These are phyloP conservation scores for Saprolegnia parasitica DNA, from an alignment of 352 stramenopile genomes.

Conservation along the genomic window DNA sequence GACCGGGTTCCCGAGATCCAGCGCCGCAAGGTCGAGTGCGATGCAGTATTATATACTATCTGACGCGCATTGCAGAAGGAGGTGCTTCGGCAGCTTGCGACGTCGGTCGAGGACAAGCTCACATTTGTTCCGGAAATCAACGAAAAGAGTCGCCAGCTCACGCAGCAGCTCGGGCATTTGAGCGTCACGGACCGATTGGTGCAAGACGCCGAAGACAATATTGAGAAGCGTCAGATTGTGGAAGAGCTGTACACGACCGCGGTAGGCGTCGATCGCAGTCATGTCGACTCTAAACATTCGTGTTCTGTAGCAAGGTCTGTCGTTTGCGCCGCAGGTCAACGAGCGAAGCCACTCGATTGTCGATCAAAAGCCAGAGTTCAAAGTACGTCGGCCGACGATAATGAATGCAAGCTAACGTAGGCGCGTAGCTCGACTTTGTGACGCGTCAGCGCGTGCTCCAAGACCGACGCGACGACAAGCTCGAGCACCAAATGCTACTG, in stretches of 20 bases:
- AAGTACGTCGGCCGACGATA: constrained; percentile 14
- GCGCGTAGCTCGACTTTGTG: constrained; percentile 57
- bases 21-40: constrained; percentile 48
- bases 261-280: not conserved
- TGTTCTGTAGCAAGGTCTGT: constrained; percentile 36
- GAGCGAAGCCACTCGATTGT: constrained; percentile 49
- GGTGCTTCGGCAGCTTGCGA: constrained; percentile 15
- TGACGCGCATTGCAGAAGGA: constrained; percentile 5
- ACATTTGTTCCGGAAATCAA: constrained; percentile 63
- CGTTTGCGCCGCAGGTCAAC: constrained; percentile 59
- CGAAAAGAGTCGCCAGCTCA: constrained; percentile 50
- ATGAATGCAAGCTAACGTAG: not conserved
- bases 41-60: not conserved
- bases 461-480: constrained; percentile 34
- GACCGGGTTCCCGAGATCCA: constrained; percentile 56
- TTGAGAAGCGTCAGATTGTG: constrained; percentile 47
- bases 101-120: constrained; percentile 32
- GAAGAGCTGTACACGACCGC: constrained; percentile 70
- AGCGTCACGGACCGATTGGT: constrained; percentile 53
- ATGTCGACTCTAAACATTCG: not conserved
- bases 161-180: constrained; percentile 27
- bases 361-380: constrained; percentile 62
- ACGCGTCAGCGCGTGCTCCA: constrained; percentile 61
- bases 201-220: constrained; percentile 43
- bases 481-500: constrained; percentile 34